Conservation (phyloP, 2,329 filamentous ascomycete genomes). For the Neonectria magnoliae region DNA sequence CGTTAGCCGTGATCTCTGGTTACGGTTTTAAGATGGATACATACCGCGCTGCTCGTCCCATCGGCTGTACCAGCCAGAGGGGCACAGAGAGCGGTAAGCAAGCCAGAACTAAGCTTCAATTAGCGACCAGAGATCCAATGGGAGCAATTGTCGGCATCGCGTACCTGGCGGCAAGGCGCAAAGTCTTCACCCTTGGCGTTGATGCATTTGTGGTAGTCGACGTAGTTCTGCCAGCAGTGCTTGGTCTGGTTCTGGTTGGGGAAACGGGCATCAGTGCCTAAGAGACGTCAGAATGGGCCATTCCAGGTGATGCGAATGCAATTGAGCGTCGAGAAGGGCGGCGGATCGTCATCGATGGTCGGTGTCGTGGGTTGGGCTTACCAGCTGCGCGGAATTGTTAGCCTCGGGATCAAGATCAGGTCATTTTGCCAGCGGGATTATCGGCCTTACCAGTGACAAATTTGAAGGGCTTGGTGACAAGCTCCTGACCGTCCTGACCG, state of each 20-base stretch:
- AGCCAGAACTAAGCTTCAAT: slow-evolving; percentile 80
- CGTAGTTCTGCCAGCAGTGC: slow-evolving; percentile 99
- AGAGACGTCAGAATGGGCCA: slow-evolving; percentile 31
- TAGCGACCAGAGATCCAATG: slow-evolving; percentile 22
- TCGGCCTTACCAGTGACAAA: slow-evolving; percentile 91
- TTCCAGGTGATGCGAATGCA: slow-evolving; percentile 21
- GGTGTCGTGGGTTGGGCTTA: slow-evolving; percentile 47
- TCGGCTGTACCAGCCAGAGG: slow-evolving; percentile 89
- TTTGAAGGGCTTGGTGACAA: slow-evolving; percentile 99
- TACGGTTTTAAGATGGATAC: slow-evolving; percentile 46
- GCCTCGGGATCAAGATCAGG: slow-evolving; percentile 51
- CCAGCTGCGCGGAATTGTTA: slow-evolving; percentile 57
- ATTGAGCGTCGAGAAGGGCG: slow-evolving; percentile 44
- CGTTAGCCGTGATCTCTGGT: slow-evolving; percentile 42
- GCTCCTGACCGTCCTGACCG: slow-evolving; percentile 70
- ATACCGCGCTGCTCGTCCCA: slow-evolving; percentile 98
- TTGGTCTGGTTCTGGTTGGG: slow-evolving; percentile 98
- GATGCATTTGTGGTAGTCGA: slow-evolving; percentile 99
- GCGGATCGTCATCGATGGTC: slow-evolving; percentile 32
- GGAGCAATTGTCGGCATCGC: slow-evolving; percentile 2
- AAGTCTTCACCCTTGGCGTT: slow-evolving; percentile 98
- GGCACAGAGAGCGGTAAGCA: slow-evolving; percentile 97
- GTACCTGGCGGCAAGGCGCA: slow-evolving; percentile 94
- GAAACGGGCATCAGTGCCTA: slow-evolving; percentile 99
- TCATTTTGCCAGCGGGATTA: slow-evolving; percentile 52